Conservation (phyloP, 225 moss, liverwort and hornwort species). For the Ulota crispa region DNA sequence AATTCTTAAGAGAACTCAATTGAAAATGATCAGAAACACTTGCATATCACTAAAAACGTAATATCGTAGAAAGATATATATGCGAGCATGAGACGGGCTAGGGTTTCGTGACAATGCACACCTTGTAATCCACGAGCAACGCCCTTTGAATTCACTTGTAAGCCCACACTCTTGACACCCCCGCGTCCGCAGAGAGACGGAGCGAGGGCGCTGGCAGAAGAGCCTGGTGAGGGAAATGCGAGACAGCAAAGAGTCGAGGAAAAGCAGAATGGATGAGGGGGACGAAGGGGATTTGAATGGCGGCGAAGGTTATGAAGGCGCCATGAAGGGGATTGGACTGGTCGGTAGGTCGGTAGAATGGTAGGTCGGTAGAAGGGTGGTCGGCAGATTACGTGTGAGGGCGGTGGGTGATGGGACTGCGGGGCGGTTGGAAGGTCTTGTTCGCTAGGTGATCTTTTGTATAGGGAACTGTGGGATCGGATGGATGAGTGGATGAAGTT, state of each 20-base stretch:
- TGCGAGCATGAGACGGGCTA: background rate
- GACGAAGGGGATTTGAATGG: background rate
- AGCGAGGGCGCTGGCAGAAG: slow-evolving; percentile 9
- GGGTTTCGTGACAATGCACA: background rate
- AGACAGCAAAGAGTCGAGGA: background rate
- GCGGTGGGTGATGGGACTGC: background rate
- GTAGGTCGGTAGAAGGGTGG: background rate
- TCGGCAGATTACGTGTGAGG: slow-evolving; percentile 1
- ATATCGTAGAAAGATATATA: background rate
- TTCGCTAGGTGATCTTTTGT: background rate
- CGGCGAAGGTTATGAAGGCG: background rate
- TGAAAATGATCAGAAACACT: too few relatives aligned
- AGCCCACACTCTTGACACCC: background rate
- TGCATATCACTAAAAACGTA: too few relatives aligned
- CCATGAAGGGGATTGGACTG: background rate
- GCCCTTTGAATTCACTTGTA: background rate
- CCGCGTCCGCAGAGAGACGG: background rate
- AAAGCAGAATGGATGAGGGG: background rate
- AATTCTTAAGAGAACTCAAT: too few relatives aligned
- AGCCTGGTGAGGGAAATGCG: background rate
- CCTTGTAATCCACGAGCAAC: background rate
- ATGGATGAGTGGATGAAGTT: background rate
- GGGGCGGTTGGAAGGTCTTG: background rate
- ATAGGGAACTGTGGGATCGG: background rate
- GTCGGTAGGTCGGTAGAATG: background rate